Base-by-base conservation (phyloP, 2,329 filamentous ascomycete species). In the Fusarium anguioides region DNA sequence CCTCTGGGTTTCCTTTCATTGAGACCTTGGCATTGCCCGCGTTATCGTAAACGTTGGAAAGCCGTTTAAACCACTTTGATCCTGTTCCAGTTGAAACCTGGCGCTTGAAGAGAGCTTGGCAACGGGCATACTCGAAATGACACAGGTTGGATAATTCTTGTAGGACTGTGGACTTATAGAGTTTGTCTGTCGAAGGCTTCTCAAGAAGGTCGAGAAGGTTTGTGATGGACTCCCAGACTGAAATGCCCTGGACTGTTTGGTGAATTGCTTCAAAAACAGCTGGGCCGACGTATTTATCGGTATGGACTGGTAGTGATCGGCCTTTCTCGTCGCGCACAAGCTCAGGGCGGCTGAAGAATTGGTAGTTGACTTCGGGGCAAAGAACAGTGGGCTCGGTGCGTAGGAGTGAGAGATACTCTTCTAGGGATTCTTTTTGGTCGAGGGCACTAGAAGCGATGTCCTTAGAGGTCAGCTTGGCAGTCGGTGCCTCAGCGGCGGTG, bases 261-360 rank as follows among this genome's bases (percentile, higher is more conserved):
- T 83, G 76, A 0, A 84, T 52, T 0, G 75, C 71, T 12, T 84
- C 81, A 2, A 85, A 78, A 2, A 84, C 60, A 3, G 80, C 74
- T 4, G 66, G 69, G 50, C 78, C 82, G 55, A 83, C 79, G 59
- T 80, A 78, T 20, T 74, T 80, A 48, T 84, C 80, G 0, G 77
- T n/a, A n/a, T n/a, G 56, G 2, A 75, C 70, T 1, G 79, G 77
- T 4, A 82, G n/a, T n/a, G n/a, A n/a, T n/a, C n/a, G n/a, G n/a
- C n/a, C 82, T 47, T 78, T 80, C 37, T 84, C 81, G 47, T 86
- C 83, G 0, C 73, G 60, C 1, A 85, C 56, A 5, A 83, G 73
- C 59, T 83, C 81, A 1, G 79, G 78, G 3, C 76, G 73, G 51
- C 73, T 81, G 55, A 75, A 80, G 66, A 81, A 81, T 55, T 71